Evolutionary conservation across 306 rosid genomes (phyloP), one percentile per base, ranked within the genome.

Genomic region (Mucuna pruriens): DNA sequence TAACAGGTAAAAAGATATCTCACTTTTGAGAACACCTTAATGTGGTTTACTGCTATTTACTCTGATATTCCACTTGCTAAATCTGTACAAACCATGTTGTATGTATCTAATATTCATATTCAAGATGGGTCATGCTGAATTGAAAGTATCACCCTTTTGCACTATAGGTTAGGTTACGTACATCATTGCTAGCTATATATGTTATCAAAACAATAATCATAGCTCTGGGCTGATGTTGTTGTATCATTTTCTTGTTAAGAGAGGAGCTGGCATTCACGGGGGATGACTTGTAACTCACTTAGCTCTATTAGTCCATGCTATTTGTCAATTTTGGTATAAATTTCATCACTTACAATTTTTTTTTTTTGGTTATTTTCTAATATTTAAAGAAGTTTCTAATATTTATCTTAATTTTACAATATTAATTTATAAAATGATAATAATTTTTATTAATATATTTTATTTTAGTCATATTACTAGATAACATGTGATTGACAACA

Each of bases 51-150:
- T 76, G 48, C 63, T 76, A 55, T 78, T 66, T 65, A 57, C n/a
- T n/a, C n/a, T 81, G 20, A 3, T 60, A 71, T 26, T 75, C 89
- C 80, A 87, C 82, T 69, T 72, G 5, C 79, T 66, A 33, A 40
- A 77, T 75, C 70, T 76, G 84, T 76, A 68, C 75, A 74, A 67
- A 80, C 83, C 78, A 75, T 69, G 25, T 31, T 45, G 34, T 20
- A 25, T 45, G 34, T 20, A 25, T 20, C 71, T 22, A 72, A 40
- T 78, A 63, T 44, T 26, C 61, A 33, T n/a, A n/a, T 22, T 39
- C 31, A 19, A 8, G 68, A 66, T 76, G 29, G 57, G 75, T 39
- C 70, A 36, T 19, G 46, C 45, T 72, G 25, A 57, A 19, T 52
- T 72, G 25, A 57, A 19, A 57, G 46, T 31, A 39, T 26, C 19